Conservation (phyloP, 352 stramenopile genomes). For the Pythium periplocum region DNA sequence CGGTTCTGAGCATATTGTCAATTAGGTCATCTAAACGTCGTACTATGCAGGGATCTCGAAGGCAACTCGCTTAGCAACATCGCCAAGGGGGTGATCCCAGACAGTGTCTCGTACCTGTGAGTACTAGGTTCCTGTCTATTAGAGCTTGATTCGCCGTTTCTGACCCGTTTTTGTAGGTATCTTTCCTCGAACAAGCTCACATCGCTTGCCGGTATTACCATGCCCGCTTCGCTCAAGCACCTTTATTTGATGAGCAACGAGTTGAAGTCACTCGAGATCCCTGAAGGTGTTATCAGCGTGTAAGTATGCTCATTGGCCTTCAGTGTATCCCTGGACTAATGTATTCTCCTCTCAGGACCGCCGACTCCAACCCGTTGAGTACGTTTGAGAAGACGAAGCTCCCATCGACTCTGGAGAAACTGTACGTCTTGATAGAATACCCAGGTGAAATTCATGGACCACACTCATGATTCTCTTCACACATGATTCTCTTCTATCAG, state of each 20-base stretch:
- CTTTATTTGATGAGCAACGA: not conserved
- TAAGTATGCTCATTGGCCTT: not conserved
- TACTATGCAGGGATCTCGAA: conserved; percentile 10
- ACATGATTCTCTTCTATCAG: not conserved
- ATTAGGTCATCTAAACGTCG: not conserved
- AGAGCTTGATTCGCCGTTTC: not conserved
- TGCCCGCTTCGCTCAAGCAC: conserved; percentile 1
- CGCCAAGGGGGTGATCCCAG: conserved; percentile 7
- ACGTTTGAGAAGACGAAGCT: not conserved
- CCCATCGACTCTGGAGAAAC: conserved; percentile 4
- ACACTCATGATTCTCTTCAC: not conserved
- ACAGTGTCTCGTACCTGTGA: conserved; percentile 8
- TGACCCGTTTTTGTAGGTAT: conserved; percentile 3
- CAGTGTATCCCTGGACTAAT: not conserved
- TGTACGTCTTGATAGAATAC: not conserved
- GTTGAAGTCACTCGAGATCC: not conserved
- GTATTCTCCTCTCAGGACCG: not conserved
- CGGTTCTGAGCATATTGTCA: not conserved
- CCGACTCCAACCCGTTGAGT: not conserved
- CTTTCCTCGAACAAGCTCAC: conserved; percentile 4
- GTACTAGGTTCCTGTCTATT: not conserved
- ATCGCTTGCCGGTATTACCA: conserved; percentile 5
- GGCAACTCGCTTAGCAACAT: conserved; percentile 11
- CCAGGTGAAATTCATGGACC: too few species aligned
- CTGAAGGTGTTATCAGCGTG: not conserved